Evolutionary conservation across 2,329 filamentous ascomycete species (phyloP), one percentile per base, ranked within the genome.

Genomic region (Sporothrix globosa): DNA sequence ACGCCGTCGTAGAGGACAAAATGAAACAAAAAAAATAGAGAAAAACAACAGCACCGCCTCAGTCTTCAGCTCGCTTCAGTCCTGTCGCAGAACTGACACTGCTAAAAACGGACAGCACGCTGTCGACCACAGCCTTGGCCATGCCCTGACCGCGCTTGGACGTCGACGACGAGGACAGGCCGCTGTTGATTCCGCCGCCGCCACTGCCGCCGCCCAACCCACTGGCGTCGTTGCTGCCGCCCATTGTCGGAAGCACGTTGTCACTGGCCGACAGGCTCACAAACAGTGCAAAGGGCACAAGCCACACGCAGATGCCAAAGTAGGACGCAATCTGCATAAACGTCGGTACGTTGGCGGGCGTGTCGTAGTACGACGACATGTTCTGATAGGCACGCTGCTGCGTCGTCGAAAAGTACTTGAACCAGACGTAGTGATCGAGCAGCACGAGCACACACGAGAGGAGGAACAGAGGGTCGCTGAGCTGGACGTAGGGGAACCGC

Each of bases 291-390:
- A 99, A 99, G 0, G 96, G 96, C 0, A 98, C 92, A 1, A 99
- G 85, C 96, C 96, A 99, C 0, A 99, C 94, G 76, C 94, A 97
- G 2, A 99, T 84, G 0, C 96, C 96, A 77, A 99, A 99, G 81
- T 96, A 99, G 0, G 92, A 95, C 0, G 96, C 93, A 58, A 98
- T 96, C 82, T 98, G 93, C 21, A 92, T 94, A 79, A 99, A 99
- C 50, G 87, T 90, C 0, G 96, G 96, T 58, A 93, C 78, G 68
- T 88, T 81, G 65, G 86, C 80, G 69, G 84, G 82, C 71, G 84
- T 83, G 74, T 92, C 88, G 77, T 91, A 90, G 77, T 87, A 85
- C 69, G 88, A 86, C 3, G 85, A 83, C 79, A 83, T 79, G 76
- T 86, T 83, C 70, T 85, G 81, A 80, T 90, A 88, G 3, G 88